Base-by-base conservation (phyloP, 202 grass and related monocot genomes). In the Setaria viridis region DNA sequence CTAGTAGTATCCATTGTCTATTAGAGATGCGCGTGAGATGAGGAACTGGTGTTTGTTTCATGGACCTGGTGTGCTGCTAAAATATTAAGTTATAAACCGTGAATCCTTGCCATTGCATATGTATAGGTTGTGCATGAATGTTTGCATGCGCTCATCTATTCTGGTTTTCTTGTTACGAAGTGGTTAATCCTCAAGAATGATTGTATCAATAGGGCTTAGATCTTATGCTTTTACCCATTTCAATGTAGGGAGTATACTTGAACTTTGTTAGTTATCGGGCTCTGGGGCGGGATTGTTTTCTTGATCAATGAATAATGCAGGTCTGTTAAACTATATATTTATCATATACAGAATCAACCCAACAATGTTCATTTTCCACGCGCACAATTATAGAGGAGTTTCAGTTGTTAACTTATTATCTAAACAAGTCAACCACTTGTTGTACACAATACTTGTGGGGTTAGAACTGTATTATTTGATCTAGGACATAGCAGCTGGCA, bases 21-120 rank as follows among this genome's bases (percentile, higher is more conserved):
- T 21, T 77, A 57, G 85, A 62, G 43, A 88, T 74, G 66, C 13
- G 56, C 60, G 67, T 85, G 85, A 78, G 42, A 62, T 67, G 81
- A 51, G 65, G 58, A 67, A 62, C 41, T 73, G 66, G 46, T 91
- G 78, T 82, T 82, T 88, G 77, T 74, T 85, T 72, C 47, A 6
- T 78, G 82, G 58, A 78, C 66, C 59, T 77, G 77, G 47, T 91
- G 81, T 21, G 50, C 54, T 80, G 39, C 41, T 85, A 46, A 47
- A 59, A 58, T 81, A 33, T 74, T 66, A 70, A 78, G 55, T 19
- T 67, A 88, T 77, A 37, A 72, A 43, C 19, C 20, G 70, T 56
- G 55, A 56, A 62, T 74, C 71, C 62, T 78, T 78, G 49, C 10
- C 41, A 53, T 73, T 64, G 33, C 76, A 34, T 46, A 71, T 80